Percentiles rank a stretch among this genome's conserved stretches.
These are phyloP conservation scores for Lachnum nothofagi DNA, from an alignment of 2,329 filamentous ascomycete genomes.

Conservation along the genomic window DNA sequence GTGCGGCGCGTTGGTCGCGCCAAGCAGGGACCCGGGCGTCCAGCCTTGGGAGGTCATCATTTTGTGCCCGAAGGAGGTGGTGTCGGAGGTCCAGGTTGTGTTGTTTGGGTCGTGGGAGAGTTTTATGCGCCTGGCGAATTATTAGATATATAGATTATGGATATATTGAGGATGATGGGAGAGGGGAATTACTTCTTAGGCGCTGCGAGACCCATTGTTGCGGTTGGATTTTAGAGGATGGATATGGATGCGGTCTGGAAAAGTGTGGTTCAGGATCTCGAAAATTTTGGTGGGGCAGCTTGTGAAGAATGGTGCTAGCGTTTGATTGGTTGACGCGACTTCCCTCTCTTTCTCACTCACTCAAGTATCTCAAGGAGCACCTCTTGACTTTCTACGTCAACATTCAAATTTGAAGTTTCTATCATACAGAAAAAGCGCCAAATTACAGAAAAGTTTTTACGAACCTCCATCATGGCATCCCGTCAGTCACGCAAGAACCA, in stretches of 20 bases:
- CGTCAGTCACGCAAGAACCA: conserved; percentile 13
- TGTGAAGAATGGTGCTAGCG: conserved; percentile 9
- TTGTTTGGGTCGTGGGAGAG: conserved; percentile 93
- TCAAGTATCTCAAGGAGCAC: no score
- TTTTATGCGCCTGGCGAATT: conserved; percentile 54
- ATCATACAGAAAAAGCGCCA: no score
- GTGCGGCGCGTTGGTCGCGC: conserved; percentile 70
- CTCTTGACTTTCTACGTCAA: no score
- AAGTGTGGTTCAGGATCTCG: conserved; percentile 7
- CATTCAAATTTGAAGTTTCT: no score
- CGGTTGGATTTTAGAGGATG: not conserved
- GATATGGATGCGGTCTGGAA: conserved; percentile 10
- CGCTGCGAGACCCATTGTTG: conserved; percentile 62
- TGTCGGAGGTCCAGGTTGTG: conserved; percentile 82
- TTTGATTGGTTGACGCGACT: conserved; percentile 15
- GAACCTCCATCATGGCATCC: conserved; percentile 16
- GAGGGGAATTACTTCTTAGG: conserved; percentile 54
- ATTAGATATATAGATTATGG: conserved; percentile 16
- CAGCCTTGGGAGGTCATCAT: conserved; percentile 87
- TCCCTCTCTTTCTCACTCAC: not conserved
- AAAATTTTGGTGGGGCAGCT: conserved; percentile 20
- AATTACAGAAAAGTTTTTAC: not conserved
- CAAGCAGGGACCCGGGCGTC: conserved; percentile 78
- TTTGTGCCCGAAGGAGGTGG: conserved; percentile 78
- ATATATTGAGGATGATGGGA: no score